Base-by-base conservation (phyloP, 495 filamentous ascomycete species). In the Rostrohypoxylon terebratum region DNA sequence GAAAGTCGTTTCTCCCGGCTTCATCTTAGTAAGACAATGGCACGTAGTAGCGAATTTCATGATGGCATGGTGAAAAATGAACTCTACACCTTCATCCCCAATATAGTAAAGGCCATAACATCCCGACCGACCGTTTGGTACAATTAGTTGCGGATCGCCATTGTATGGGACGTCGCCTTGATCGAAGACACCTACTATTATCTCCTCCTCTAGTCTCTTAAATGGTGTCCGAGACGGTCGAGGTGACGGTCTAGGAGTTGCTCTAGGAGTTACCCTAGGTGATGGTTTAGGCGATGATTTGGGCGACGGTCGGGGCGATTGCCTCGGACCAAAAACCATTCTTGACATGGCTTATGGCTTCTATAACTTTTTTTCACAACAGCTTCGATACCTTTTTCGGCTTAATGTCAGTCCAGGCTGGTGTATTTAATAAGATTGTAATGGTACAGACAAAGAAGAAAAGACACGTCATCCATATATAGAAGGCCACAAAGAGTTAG, bases 11-110 rank as follows among this genome's bases (percentile, higher is more conserved):
- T 36, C 42, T 20, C 42, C 38, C 2, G 18, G 21, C 4, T 58
- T 21, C n/a, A 28, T 53, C 11, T 51, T 45, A 0, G 42, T 21
- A 4, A 68, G 40, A 16, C 72, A 75, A 9, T 7, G 20, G 13
- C 72, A 75, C 1, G 33, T 33, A 6, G 51, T 71, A 0, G 44
- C 59, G 18, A 51, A 23, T 3, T 18, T 13, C 60, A 66, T 65
- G 6, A 36, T 31, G 0, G 51, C 42, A n/a, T 75, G 68, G 28
- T 66, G 63, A 13, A 75, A 75, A 0, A 54, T 28, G 23, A 75
- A 72, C 9, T 34, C n/a, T 4, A 14, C 33, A 1, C 64, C 61
- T 0, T 21, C 21, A 11, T 4, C 28, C 1, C 2, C 20, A 0
- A 61, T 31, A 9, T 25, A 25, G 6, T 55, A 75, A 0, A 70